Evolutionary conservation across 2,329 filamentous ascomycete species (phyloP), one percentile per base, ranked within the genome.

Genomic region (Aureobasidium sp.): DNA sequence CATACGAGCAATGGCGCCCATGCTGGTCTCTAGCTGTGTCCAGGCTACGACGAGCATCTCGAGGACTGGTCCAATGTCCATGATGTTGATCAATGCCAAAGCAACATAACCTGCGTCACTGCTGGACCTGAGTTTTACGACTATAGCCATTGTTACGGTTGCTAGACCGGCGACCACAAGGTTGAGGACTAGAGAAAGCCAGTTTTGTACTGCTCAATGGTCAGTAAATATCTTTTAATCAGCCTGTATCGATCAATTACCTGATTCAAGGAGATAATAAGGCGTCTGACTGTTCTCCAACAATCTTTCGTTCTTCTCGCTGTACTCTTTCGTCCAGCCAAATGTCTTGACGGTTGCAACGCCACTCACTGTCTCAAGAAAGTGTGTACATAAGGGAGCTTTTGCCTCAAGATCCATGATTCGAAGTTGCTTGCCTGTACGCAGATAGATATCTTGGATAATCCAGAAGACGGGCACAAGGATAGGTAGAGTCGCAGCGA

Each of bases 1-100:
- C 64, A 85, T 76, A 27, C 83, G 76, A 5, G 78, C 74, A 9
- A 86, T 77, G 10, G 82, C 82, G 9, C 83, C 83, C 48, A 86
- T 78, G 39, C 79, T 77, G 0, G 82, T 85, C 65, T 86, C 83
- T 16, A 85, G 71, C 47, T 77, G 75, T 0, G 82, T 85, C 82
- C 82, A 85, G 49, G 76, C 78, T 0, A 75, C 69, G 8, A 82
- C 74, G n/a, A 82, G 69, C 10, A 78, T 68, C 61, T 79, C 80
- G 62, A 85, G 74, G 57, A 74, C 77, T 47, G 79, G 74, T 47
- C 78, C 82, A 69, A 85, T 82, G 29, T 76, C 70, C 30, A 84
- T 78, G 39, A 83, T 75, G 60, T 82, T 82, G 29, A 82, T 69
- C 13, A 85, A 69, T 0, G 80, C 80, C 8, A 84, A 74, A 62